Evolutionary conservation across 2,329 filamentous ascomycete genomes (phyloP), one percentile per base, ranked within the genome.

Genomic region (Fusarium sp.): DNA sequence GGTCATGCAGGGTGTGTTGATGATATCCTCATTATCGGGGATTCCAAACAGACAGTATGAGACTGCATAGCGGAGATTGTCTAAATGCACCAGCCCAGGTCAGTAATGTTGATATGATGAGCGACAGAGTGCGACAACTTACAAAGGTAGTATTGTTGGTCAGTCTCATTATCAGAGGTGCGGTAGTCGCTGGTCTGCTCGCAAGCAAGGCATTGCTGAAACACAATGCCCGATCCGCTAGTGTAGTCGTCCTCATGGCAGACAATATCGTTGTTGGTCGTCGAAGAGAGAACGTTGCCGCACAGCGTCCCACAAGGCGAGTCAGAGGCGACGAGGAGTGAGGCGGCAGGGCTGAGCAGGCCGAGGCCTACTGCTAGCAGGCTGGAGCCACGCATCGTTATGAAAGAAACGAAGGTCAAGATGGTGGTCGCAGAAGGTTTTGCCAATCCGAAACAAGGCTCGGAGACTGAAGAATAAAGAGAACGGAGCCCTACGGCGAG

Each of bases 141-240:
- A 89, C 87, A 90, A 14, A 90, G 77, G 55, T 84, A 78, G 66
- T 81, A 84, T 68, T 87, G 80, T 10, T 85, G 77, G 70, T 90
- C 88, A 1, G 86, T 84, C 61, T 83, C 70, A 13, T 81, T 81
- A 16, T 78, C 74, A 6, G 72, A 77, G 1, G 77, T 71, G n/a
- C 67, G 84, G 13, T 80, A 87, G 4, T 78, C 76, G 76, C 88
- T 90, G 2, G 73, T 75, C 27, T 83, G 73, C 70, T 89, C 81
- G 75, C 87, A 89, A 36, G 79, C 74, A 46, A 88, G 74, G 70
- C 87, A 89, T 18, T 79, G 77, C 70, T 85, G 75, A 68, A 83
- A 87, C 40, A 87, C 81, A n/a, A 80, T 78, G 6, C 85, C 86
- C 4, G 77, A 69, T 1, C 81, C 76, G 7, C 75, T 78, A 2